phyloP scores from a whole-genome alignment of 768 basidiomycete species.

The Kwoniella heveanensis region DNA sequence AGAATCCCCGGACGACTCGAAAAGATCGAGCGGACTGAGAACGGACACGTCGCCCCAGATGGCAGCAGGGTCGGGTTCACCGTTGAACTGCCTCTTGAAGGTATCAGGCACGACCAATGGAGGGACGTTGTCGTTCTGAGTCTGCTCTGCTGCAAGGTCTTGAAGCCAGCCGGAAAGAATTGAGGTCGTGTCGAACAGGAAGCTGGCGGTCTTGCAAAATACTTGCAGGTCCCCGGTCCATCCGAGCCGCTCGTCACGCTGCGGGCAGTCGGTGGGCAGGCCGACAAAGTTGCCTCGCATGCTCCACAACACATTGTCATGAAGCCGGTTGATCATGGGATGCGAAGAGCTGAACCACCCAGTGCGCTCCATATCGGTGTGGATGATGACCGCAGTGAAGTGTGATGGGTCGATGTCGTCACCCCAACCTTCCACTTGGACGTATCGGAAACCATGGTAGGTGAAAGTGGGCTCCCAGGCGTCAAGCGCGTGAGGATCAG shows the following conservation, averaged over 20 bases:
- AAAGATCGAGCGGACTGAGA: slow-evolving; percentile 42
- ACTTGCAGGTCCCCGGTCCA: slow-evolving; percentile 55
- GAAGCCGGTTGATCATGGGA: slow-evolving; percentile 34
- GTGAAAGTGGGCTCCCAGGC: slow-evolving; percentile 51
- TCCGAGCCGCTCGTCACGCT: slow-evolving; percentile 53
- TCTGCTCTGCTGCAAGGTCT: slow-evolving; percentile 43
- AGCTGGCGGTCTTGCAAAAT: slow-evolving; percentile 46
- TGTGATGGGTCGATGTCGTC: slow-evolving; percentile 3
- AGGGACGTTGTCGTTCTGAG: slow-evolving; percentile 30
- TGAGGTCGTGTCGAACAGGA: slow-evolving; percentile 36
- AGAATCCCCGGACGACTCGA: slow-evolving; percentile 33
- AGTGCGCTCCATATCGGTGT: slow-evolving; percentile 39
- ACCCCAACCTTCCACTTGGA: slow-evolving; percentile 29
- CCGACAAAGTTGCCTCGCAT: slow-evolving; percentile 40
- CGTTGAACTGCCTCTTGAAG: not conserved
- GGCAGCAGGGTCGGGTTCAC: slow-evolving; percentile 14
- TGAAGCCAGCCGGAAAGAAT: slow-evolving; percentile 36
- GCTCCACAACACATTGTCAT: slow-evolving; percentile 43
- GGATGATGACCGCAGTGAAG: slow-evolving; percentile 37
- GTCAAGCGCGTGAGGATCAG: slow-evolving; percentile 12
- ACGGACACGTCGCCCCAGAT: slow-evolving; percentile 46
- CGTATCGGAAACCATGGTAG: slow-evolving; percentile 51
- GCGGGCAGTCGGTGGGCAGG: slow-evolving; percentile 53
- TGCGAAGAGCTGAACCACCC: slow-evolving; percentile 45
- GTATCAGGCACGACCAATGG: slow-evolving; percentile 41